Base-by-base conservation (phyloP, 352 stramenopile genomes). In the Saprolegnia diclina region DNA sequence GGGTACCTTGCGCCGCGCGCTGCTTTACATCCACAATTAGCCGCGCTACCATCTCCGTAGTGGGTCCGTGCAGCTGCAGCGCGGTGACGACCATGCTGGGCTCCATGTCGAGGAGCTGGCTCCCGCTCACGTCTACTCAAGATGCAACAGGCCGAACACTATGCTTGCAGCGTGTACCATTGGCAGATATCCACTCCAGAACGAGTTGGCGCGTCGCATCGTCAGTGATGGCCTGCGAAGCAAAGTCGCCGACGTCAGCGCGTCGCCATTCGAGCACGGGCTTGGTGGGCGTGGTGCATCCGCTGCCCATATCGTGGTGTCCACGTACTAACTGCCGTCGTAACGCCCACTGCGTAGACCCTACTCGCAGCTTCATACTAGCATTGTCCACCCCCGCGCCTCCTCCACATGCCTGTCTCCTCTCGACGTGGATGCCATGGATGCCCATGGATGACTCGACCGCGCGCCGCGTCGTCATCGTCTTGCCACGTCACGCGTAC, bases 41-140 rank as follows among this genome's bases (percentile, higher is more conserved):
- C 38, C 35, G 46, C 10, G 32, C 38, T 16, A 69, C 42, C 6
- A 37, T 10, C 7, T 24, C 11, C 26, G 37, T 45, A 26, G 46
- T 38, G n/a, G 19, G 18, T 26, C 9, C 4, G 4, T 21, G 38
- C 13, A 63, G 42, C 37, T 61, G 21, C 53, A 61, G 22, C 16
- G 29, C 19, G n/a, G 63, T n/a, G 1, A 69, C 11, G 9, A 69
- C 63, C 63, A 69, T 69, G 35, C 50, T 53, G 18, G 53, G 24
- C 22, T 69, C 63, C 63, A 69, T 69, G 1, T 69, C 63, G 11
- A 69, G 4, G 13, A 69, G 63, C 24, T 69, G 63, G 19, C 4
- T 5, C 7, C 45, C 63, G 7, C 29, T 50, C 18, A 69, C n/a
- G 6, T 57, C 63, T 69, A 57, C 5, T 4, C 21, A 9, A 16